Base-by-base conservation (phyloP, 2,329 filamentous ascomycete species). In the Huntiella bhutanensis region DNA sequence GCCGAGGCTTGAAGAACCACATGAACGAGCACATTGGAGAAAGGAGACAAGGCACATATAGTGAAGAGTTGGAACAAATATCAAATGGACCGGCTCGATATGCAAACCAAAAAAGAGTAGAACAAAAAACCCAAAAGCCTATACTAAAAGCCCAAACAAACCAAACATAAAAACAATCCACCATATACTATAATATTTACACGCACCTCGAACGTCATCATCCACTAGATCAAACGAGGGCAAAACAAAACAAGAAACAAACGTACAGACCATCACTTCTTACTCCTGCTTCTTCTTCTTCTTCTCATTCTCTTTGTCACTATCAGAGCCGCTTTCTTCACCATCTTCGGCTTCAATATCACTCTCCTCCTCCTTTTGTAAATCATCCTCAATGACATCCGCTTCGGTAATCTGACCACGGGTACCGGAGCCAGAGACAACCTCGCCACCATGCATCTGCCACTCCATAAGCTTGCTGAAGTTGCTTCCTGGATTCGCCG, bases 381-480 rank as follows among this genome's bases (percentile, higher is more conserved):
- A 56, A 17, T 69, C 66, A 49, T 67, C 63, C 54, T 70, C 67
- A 17, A 72, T 64, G 54, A 68, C 67, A 55, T 75, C 70, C 4
- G 55, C 60, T 55, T 74, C 69, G 0, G 66, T 67, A 37, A 73
- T 64, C 49, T 65, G 60, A 3, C 60, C 59, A 7, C 57, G 58
- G 6, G n/a, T 12, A 4, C n/a, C 19, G 4, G 42, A 36, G 3
- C 54, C 54, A n/a, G 56, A 58, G 16, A 52, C 56, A 41, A 51
- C 57, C 47, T 93, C 85, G 6, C 82, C 81, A 10, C 87, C 88
- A 55, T 73, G 91, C 75, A 96, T 82, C 64, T 98, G 91, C 87
- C 87, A 96, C 62, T 96, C 88, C 91, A 98, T 98, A 45, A 98
- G 68, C 63, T 82, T 91, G 55, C 79, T 88, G 58, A 98, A 98